These are phyloP conservation scores for Ceratocystis eucalypticola DNA, from an alignment of 2,329 filamentous ascomycete species.

Conservation along the genomic window DNA sequence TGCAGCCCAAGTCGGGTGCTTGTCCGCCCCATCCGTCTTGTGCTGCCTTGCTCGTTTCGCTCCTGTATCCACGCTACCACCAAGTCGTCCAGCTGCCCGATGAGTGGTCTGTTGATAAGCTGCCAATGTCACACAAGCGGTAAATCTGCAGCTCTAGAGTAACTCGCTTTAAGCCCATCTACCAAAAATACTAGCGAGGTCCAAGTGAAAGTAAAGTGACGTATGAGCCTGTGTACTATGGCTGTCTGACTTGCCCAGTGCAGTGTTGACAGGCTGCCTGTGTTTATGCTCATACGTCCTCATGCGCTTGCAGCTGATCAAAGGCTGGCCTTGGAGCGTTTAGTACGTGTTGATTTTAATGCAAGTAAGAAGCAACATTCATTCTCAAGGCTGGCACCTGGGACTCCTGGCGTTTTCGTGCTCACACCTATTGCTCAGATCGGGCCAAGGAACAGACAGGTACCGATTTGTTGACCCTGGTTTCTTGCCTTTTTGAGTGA, in stretches of 20 bases:
- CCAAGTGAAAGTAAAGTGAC: not conserved
- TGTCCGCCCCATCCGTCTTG: no score
- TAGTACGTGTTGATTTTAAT: not conserved
- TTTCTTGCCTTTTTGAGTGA: not conserved
- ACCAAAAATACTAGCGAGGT: not conserved
- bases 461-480: slow-evolving; percentile 5
- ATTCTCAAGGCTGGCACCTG: no score
- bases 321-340: not conserved
- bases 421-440: not conserved
- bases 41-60: no score
- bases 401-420: not conserved
- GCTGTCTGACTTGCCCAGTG: no score
- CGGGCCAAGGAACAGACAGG: not conserved
- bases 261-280: no score
- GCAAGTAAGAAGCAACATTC: no score
- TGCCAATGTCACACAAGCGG: not conserved
- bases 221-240: not conserved
- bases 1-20: not conserved
- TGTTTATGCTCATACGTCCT: no score
- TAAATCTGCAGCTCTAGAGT: not conserved
- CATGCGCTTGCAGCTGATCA: not conserved
- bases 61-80: no score
- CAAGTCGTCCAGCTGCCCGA: not conserved
- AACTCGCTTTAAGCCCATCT: not conserved
- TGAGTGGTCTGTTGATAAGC: not conserved